These are phyloP conservation scores for Wickerhamiella alocasiicola DNA, from an alignment of 805 yeast genomes.

Conservation along the genomic window DNA sequence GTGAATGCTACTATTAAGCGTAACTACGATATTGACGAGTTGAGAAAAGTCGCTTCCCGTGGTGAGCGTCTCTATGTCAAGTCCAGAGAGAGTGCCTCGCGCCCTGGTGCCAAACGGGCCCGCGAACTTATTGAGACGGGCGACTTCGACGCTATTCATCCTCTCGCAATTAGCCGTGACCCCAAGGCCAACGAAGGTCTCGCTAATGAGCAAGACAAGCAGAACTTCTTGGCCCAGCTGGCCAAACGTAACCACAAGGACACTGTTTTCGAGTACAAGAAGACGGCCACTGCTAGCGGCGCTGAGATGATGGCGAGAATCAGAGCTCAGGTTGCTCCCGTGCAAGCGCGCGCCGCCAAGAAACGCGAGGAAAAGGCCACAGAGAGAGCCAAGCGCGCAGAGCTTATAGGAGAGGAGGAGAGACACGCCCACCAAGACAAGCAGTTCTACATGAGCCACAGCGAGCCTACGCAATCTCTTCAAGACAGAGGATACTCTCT, in stretches of 20 bases:
- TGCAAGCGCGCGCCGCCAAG: conserved; percentile 68
- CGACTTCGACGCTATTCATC: conserved; percentile 81
- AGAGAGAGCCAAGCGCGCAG: conserved; percentile 43
- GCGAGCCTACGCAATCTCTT: conserved; percentile 65
- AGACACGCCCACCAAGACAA: conserved; percentile 45
- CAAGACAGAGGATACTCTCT: conserved; percentile 67
- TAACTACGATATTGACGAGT: conserved; percentile 53
- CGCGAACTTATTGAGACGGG: conserved; percentile 48
- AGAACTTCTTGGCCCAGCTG: conserved; percentile 64
- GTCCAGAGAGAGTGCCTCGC: conserved; percentile 77
- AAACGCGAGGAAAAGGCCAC: conserved; percentile 47
- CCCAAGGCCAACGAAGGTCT: conserved; percentile 7
- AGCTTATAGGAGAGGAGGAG: conserved; percentile 24
- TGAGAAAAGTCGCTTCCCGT: conserved; percentile 61
- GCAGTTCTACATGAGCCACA: conserved; percentile 71
- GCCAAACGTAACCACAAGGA: conserved; percentile 63
- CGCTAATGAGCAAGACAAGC: conserved; percentile 62
- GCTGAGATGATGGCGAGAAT: conserved; percentile 76
- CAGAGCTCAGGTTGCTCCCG: conserved; percentile 77
- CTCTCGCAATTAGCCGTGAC: conserved; percentile 36
- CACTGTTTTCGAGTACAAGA: conserved; percentile 85
- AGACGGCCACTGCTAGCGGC: conserved; percentile 37
- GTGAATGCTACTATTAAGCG: conserved; percentile 46
- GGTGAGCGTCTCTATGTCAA: conserved; percentile 82
- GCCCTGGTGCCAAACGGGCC: conserved; percentile 72